Percentiles rank a stretch among this genome's conserved stretches.
Conservation (phyloP, 805 yeast genomes). For the Wickerhamiella bombiphila region DNA sequence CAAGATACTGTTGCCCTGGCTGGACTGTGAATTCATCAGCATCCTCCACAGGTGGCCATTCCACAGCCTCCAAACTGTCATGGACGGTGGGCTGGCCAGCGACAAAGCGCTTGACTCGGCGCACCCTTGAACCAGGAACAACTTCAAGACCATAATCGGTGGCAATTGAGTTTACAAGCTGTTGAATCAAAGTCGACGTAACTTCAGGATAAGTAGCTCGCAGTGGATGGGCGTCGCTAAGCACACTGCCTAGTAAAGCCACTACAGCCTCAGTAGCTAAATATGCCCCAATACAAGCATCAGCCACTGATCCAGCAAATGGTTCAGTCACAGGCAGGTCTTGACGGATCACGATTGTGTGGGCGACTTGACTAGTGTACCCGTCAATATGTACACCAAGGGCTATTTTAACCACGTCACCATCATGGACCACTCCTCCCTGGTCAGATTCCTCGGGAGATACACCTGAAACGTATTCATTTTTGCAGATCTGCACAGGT, state of each 20-base stretch:
- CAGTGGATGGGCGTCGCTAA: conserved; percentile 40
- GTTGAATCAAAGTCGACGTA: conserved; percentile 57
- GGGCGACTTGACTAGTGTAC: conserved; percentile 74
- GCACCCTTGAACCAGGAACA: conserved; percentile 83
- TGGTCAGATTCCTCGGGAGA: conserved; percentile 52
- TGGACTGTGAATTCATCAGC: conserved; percentile 40
- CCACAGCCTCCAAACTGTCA: conserved; percentile 86
- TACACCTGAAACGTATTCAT: conserved; percentile 63
- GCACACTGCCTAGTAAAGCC: conserved; percentile 54
- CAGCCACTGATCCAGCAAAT: conserved; percentile 69
- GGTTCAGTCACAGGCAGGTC: conserved; percentile 41
- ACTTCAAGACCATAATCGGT: conserved; percentile 65
- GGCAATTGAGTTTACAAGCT: conserved; percentile 78
- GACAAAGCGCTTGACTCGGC: conserved; percentile 82
- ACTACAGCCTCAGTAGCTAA: conserved; percentile 81
- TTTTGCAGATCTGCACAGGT: conserved; percentile 81
- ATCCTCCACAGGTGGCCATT: conserved; percentile 23
- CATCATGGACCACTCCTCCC: conserved; percentile 40
- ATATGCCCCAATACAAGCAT: conserved; percentile 77
- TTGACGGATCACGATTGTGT: conserved; percentile 54
- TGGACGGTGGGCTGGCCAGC: conserved; percentile 95
- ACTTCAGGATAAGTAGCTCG: conserved; percentile 25
- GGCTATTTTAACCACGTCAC: conserved; percentile 74
- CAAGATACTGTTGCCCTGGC: conserved; percentile 74
- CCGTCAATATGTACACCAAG: conserved; percentile 94